Evolutionary conservation across 768 basidiomycete species (phyloP), one percentile per base, ranked within the genome.

Genomic region (Pluteus cervinus): DNA sequence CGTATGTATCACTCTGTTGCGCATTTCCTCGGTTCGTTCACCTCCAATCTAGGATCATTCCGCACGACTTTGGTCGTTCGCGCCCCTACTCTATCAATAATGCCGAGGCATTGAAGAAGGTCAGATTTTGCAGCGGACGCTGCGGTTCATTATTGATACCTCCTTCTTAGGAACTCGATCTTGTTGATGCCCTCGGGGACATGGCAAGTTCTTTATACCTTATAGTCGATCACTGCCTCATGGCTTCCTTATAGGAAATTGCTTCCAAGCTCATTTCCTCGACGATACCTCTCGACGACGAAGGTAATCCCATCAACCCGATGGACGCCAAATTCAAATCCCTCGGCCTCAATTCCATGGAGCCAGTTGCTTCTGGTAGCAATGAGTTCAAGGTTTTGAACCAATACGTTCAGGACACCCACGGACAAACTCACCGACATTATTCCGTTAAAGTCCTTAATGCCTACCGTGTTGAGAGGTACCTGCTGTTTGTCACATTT

Each of bases 111-210:
- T 52, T 81, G 42, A 73, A 77, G 48, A 65, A 49, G 52, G 73
- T 67, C 15, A 11, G 10, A 16, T 12, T 21, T 12, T 18, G 4
- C 11, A 24, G 30, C 9, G 18, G 4, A 8, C 30, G 1, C 29
- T 23, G 33, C 21, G 11, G 6, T 15, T 22, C 2, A n/a, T 10
- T 38, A 20, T 33, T 24, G 23, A 12, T 15, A 16, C 39, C 20
- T 23, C 23, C 12, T 15, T 14, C 23, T 9, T 47, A 72, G 69
- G 76, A 79, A 60, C 65, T 79, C 28, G 73, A 76, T n/a, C 67
- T 78, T 15, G 75, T 79, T 11, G 78, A 79, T 43, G 74, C 76
- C 14, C 66, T 81, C 16, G 75, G 76, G 2, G 76, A 81, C 49
- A 79, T 81, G 78, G 74, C 71, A 43, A n/a, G 28, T 4, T 28